These are phyloP conservation scores for Ascochyta pisi DNA, from an alignment of 2,329 filamentous ascomycete genomes.

Conservation along the genomic window DNA sequence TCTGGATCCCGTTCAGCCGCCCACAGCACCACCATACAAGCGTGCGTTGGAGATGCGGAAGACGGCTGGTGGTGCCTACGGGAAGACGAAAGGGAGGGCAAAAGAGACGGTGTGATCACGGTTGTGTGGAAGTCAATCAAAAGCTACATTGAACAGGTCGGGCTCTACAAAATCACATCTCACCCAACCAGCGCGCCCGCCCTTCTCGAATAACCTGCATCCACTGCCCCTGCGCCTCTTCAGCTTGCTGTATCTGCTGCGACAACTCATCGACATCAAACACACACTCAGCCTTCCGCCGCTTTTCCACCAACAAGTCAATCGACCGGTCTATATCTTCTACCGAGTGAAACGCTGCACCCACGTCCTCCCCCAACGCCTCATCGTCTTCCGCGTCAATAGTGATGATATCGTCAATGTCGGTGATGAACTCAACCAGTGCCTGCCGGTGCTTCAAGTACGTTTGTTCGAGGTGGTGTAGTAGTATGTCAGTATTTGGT, in stretches of 20 bases:
- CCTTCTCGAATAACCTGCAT: neutral
- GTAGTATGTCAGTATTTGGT: no score
- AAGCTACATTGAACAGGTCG: no score
- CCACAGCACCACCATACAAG: slow-evolving; percentile 94
- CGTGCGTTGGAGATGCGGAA: slow-evolving; percentile 85
- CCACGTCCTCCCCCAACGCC: neutral
- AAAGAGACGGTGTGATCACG: neutral
- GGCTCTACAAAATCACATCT: neutral
- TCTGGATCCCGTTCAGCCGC: slow-evolving; percentile 90
- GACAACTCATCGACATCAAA: neutral
- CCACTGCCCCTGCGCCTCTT: neutral
- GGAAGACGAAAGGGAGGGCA: slow-evolving; percentile 65
- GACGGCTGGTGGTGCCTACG: slow-evolving; percentile 76
- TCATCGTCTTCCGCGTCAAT: neutral
- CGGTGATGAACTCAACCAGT: neutral
- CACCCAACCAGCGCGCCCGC: neutral
- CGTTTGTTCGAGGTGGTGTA: neutral
- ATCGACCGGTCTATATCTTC: neutral
- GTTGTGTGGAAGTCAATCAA: neutral
- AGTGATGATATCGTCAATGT: neutral
- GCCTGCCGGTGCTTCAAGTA: neutral
- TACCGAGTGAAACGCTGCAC: neutral
- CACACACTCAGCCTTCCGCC: neutral
- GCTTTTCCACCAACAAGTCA: neutral
- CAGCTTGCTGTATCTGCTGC: neutral